These are phyloP conservation scores for Datura wrightii DNA, from an alignment of 257 asterid species.

Conservation along the genomic window DNA sequence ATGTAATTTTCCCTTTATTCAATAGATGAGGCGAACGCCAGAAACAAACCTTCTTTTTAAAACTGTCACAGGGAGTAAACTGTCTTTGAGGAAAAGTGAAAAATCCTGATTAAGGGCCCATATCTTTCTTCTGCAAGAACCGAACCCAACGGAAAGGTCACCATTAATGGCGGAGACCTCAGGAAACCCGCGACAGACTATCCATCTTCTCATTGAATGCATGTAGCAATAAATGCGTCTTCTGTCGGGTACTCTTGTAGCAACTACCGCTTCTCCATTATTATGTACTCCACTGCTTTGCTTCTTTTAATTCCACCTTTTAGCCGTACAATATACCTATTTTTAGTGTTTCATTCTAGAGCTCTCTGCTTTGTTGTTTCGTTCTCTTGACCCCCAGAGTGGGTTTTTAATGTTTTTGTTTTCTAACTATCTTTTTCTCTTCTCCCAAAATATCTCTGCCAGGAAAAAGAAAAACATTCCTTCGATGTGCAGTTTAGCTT, in stretches of 20 bases:
- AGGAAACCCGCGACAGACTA: background rate
- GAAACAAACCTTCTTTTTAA: conserved; percentile 8
- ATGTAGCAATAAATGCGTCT: background rate
- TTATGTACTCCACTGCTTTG: background rate
- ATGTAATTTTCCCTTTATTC: background rate
- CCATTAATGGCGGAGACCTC: conserved; percentile 28
- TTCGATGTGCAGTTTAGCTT: background rate
- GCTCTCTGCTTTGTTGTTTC: background rate
- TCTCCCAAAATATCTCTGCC: conserved; percentile 9
- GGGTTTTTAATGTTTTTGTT: background rate
- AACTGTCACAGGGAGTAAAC: conserved; percentile 1
- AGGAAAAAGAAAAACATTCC: conserved; percentile 26
- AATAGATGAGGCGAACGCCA: background rate
- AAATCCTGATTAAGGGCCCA: background rate
- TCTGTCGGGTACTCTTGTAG: background rate
- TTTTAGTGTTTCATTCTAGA: background rate
- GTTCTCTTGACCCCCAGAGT: background rate
- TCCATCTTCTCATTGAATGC: conserved; percentile 26
- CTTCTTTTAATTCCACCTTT: conserved; percentile 16
- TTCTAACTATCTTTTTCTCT: background rate
- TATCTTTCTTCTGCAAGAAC: background rate
- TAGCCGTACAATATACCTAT: background rate
- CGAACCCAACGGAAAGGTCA: background rate
- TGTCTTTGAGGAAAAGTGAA: background rate
- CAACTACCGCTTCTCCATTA: conserved; percentile 13